phyloP scores from a whole-genome alignment of 2,329 filamentous ascomycete species.

The Tolypocladium tropicale region DNA sequence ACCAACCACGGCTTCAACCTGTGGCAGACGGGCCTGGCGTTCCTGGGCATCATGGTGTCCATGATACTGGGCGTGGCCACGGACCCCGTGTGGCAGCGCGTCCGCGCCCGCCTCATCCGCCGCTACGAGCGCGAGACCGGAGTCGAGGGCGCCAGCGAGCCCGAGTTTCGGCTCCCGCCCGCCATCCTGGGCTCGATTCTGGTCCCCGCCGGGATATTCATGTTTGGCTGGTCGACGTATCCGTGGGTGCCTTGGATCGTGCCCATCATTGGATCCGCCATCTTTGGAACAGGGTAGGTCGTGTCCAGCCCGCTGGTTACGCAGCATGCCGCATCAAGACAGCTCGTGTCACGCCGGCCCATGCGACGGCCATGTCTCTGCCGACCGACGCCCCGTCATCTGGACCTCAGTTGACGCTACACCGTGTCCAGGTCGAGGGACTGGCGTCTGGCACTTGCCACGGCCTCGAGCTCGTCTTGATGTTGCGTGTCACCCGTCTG shows the following conservation, averaged over 20 bases:
- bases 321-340: constrained; percentile 2
- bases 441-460: neutral
- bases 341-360: neutral
- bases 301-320: neutral
- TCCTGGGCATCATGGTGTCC: constrained; percentile 60
- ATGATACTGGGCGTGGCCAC: constrained; percentile 54
- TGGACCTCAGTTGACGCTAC: neutral
- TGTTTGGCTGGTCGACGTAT: constrained; percentile 81
- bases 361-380: neutral
- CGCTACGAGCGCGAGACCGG: constrained; percentile 41
- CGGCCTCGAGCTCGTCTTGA: neutral
- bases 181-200: constrained; percentile 65
- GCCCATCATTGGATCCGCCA: constrained; percentile 59
- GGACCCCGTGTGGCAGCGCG: constrained; percentile 55
- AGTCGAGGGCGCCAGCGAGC: constrained; percentile 54
- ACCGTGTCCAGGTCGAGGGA: neutral
- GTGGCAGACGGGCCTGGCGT: constrained; percentile 71
- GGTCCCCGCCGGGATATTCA: constrained; percentile 74
- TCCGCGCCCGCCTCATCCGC: constrained; percentile 47
- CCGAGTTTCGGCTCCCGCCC: constrained; percentile 76
- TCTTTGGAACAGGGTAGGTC: constrained; percentile 63
- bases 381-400: neutral
- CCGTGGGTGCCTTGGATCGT: constrained; percentile 65
- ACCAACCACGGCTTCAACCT: constrained; percentile 65
- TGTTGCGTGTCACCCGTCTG: neutral